Evolutionary conservation across 768 basidiomycete genomes (phyloP).

Genomic region (Cystofilobasidium macerans): DNA sequence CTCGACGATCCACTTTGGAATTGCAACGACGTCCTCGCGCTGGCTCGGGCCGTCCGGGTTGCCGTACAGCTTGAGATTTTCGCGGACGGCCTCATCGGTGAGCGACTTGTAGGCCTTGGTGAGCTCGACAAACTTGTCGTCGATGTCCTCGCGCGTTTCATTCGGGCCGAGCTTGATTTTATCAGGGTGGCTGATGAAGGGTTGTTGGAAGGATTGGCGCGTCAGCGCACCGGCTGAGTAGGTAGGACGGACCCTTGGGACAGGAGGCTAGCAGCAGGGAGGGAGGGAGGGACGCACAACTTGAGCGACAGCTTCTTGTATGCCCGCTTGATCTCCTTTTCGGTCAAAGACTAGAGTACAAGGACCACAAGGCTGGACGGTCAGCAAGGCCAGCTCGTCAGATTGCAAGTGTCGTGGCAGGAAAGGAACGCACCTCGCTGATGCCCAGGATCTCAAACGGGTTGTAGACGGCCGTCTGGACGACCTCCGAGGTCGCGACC

Average conservation of each 20-base stretch:
- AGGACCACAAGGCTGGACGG: background rate
- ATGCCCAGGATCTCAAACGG: slow-evolving; percentile 91
- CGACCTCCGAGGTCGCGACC: slow-evolving; percentile 46
- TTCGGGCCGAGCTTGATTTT: slow-evolving; percentile 76
- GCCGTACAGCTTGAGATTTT: slow-evolving; percentile 78
- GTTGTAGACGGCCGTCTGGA: slow-evolving; percentile 68
- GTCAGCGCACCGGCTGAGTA: background rate
- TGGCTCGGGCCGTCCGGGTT: slow-evolving; percentile 97
- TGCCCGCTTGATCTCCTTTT: slow-evolving; percentile 90
- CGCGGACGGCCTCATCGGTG: slow-evolving; percentile 82
- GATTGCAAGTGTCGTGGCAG: background rate
- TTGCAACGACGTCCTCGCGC: slow-evolving; percentile 83
- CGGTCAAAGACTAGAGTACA: slow-evolving; percentile 48
- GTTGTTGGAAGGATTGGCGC: background rate
- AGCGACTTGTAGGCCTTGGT: slow-evolving; percentile 93
- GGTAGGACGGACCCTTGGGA: background rate
- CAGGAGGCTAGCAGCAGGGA: too few species aligned
- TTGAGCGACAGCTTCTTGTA: slow-evolving; percentile 81
- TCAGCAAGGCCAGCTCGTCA: background rate
- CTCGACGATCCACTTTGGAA: slow-evolving; percentile 88
- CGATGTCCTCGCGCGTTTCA: slow-evolving; percentile 74
- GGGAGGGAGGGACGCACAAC: slow-evolving; percentile 48
- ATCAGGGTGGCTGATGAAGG: slow-evolving; percentile 73
- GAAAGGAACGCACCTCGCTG: slow-evolving; percentile 45
- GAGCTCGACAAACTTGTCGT: slow-evolving; percentile 74